phyloP scores from a whole-genome alignment of 768 basidiomycete species.

The Filobasidium floriforme region DNA sequence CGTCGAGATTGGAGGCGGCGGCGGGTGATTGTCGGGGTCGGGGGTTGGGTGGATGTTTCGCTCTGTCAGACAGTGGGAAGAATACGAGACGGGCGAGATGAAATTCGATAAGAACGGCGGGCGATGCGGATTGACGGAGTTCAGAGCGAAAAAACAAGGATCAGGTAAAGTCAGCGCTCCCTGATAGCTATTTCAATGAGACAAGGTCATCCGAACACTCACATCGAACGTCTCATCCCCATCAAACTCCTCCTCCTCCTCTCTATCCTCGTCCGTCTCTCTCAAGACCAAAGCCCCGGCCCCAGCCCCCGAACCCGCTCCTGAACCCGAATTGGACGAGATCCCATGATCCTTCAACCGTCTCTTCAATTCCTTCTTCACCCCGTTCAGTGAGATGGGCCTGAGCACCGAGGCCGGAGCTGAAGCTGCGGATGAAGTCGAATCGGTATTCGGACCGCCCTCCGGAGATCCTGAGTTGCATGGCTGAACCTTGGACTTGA shows the following conservation, averaged over 20 bases:
- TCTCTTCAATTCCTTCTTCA: slow-evolving; percentile 5
- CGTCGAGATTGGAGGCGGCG: not conserved
- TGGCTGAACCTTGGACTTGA: not conserved
- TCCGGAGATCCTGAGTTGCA: no score
- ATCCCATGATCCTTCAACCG: not conserved
- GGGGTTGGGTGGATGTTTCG: not conserved
- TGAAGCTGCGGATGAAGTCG: no score
- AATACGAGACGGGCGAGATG: no score
- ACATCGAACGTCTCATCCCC: not conserved
- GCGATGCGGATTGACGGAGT: no score
- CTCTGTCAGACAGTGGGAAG: no score
- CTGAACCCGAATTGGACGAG: not conserved
- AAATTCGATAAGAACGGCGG: no score
- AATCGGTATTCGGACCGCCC: no score
- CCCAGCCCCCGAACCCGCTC: not conserved
- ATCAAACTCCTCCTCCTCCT: not conserved
- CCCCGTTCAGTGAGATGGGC: slow-evolving; percentile 1
- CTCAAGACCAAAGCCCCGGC: not conserved
- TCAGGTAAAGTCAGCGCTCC: no score
- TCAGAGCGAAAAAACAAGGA: no score
- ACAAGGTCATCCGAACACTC: no score
- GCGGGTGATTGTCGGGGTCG: not conserved
- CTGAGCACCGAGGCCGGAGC: not conserved
- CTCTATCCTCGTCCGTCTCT: not conserved
- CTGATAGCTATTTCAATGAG: no score